phyloP scores from a whole-genome alignment of 2,329 filamentous ascomycete species.

The Neonectria hederae region DNA sequence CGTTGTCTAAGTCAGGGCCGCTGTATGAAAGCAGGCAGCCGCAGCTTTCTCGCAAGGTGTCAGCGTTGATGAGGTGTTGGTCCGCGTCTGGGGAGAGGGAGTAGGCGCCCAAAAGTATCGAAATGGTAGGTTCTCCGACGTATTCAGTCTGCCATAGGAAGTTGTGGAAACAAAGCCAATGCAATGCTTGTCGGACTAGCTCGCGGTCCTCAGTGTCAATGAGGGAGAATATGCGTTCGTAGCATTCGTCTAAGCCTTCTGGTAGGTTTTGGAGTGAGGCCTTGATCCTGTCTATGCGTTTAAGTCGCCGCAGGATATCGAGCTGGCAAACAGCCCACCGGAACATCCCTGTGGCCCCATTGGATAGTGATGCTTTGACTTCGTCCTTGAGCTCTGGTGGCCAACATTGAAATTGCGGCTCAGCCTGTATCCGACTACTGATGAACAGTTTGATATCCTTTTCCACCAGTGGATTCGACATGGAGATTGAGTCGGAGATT shows the following conservation, averaged over 20 bases:
- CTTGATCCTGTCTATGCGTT: not conserved
- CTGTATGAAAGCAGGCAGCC: slow-evolving; percentile 1
- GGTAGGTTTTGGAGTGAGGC: not conserved
- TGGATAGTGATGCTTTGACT: not conserved
- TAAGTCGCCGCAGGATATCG: slow-evolving; percentile 4
- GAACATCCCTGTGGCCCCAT: slow-evolving; percentile 7
- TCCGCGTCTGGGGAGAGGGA: not conserved
- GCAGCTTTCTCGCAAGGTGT: not conserved
- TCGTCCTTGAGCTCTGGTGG: not conserved
- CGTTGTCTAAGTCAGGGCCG: not conserved
- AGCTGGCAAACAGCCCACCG: slow-evolving; percentile 12
- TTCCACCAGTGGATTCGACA: slow-evolving; percentile 5
- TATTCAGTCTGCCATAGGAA: not conserved
- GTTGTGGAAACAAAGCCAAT: not conserved
- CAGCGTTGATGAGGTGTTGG: not conserved
- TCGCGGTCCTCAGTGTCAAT: not conserved
- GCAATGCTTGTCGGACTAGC: not conserved
- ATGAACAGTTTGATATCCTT: not conserved
- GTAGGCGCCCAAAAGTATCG: not conserved
- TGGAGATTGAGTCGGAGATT: slow-evolving; percentile 1
- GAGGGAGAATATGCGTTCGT: slow-evolving; percentile 7
- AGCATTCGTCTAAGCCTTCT: slow-evolving; percentile 1
- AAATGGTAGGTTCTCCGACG: no score
- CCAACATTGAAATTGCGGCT: not conserved
- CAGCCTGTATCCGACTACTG: not conserved